Percentiles rank a stretch among this genome's conserved stretches.
Evolutionary conservation across 2,329 filamentous ascomycete species (phyloP).

Genomic region (Chalara sp.): DNA sequence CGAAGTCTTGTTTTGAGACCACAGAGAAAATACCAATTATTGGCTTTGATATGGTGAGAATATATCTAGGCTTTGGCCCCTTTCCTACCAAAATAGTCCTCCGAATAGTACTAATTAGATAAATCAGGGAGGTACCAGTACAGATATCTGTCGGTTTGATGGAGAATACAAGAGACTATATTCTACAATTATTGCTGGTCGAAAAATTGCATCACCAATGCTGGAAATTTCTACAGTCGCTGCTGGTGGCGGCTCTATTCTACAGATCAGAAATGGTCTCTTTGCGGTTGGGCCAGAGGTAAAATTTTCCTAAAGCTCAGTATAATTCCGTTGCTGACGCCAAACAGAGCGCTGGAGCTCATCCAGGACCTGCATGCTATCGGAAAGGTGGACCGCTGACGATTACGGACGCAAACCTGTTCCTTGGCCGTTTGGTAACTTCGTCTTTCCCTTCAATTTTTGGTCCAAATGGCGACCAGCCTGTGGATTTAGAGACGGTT

Average conservation of each 20-base stretch:
- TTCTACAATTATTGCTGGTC: slow-evolving; percentile 71
- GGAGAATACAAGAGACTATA: slow-evolving; percentile 66
- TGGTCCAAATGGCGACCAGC: not conserved
- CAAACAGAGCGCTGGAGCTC: slow-evolving; percentile 44
- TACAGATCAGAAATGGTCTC: slow-evolving; percentile 64
- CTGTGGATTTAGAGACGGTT: slow-evolving; percentile 4
- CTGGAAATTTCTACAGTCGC: slow-evolving; percentile 67
- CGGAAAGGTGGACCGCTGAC: slow-evolving; percentile 82
- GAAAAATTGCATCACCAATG: slow-evolving; percentile 72
- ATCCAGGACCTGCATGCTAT: slow-evolving; percentile 86
- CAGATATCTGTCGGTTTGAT: slow-evolving; percentile 60
- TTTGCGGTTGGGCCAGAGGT: slow-evolving; percentile 63
- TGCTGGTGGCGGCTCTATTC: slow-evolving; percentile 37
- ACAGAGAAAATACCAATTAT: slow-evolving; percentile 59
- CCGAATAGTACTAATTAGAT: too few relatives aligned
- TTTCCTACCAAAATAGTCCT: too few relatives aligned
- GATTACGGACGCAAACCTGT: slow-evolving; percentile 86
- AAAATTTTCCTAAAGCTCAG: too few relatives aligned
- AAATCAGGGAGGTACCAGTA: slow-evolving; percentile 45
- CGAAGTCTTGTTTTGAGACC: slow-evolving; percentile 57
- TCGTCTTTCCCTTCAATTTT: slow-evolving; percentile 74
- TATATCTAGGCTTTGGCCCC: too few relatives aligned
- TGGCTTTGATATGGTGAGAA: slow-evolving; percentile 57
- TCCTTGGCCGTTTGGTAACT: slow-evolving; percentile 73
- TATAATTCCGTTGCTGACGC: too few relatives aligned